Percentiles rank a stretch among this genome's conserved stretches.
These are phyloP conservation scores for Xeromyces bisporus DNA, from an alignment of 495 filamentous ascomycete species.

Conservation along the genomic window DNA sequence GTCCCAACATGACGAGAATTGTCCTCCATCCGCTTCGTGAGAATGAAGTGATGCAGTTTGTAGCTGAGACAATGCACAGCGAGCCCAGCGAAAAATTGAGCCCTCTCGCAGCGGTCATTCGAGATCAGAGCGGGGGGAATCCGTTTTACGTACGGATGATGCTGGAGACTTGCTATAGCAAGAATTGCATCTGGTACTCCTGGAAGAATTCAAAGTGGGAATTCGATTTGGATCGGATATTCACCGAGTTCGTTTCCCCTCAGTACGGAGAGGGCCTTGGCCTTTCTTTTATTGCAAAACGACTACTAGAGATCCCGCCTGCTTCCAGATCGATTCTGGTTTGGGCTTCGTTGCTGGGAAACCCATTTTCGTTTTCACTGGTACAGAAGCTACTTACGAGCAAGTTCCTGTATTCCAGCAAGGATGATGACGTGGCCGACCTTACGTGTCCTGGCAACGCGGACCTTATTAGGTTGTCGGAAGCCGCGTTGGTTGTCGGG, in stretches of 20 bases:
- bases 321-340: slow-evolving; percentile 58
- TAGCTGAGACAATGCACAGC: slow-evolving; percentile 52
- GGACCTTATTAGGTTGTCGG: slow-evolving; percentile 18
- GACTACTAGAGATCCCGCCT: slow-evolving; percentile 57
- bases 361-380: slow-evolving; percentile 60
- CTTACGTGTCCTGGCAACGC: slow-evolving; percentile 18
- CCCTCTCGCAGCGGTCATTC: slow-evolving; percentile 47
- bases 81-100: slow-evolving; percentile 20
- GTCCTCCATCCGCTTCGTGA: slow-evolving; percentile 50
- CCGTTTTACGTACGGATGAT: slow-evolving; percentile 83
- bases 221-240: slow-evolving; percentile 70
- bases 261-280: slow-evolving; percentile 63
- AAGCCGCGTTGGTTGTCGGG: slow-evolving; percentile 47
- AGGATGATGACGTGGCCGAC: slow-evolving; percentile 17
- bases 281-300: slow-evolving; percentile 58
- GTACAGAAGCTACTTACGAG: slow-evolving; percentile 60
- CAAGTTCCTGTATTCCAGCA: slow-evolving; percentile 40
- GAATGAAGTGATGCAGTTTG: slow-evolving; percentile 58
- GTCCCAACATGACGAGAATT: slow-evolving; percentile 44
- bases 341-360: slow-evolving; percentile 73
- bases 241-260: slow-evolving; percentile 61
- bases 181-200: slow-evolving; percentile 74
- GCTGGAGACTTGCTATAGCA: slow-evolving; percentile 72
- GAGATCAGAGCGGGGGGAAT: slow-evolving; percentile 68
- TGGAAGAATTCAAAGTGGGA: slow-evolving; percentile 65